Conservation (phyloP, 2,329 filamentous ascomycete species). For the Colletotrichum destructivum region DNA sequence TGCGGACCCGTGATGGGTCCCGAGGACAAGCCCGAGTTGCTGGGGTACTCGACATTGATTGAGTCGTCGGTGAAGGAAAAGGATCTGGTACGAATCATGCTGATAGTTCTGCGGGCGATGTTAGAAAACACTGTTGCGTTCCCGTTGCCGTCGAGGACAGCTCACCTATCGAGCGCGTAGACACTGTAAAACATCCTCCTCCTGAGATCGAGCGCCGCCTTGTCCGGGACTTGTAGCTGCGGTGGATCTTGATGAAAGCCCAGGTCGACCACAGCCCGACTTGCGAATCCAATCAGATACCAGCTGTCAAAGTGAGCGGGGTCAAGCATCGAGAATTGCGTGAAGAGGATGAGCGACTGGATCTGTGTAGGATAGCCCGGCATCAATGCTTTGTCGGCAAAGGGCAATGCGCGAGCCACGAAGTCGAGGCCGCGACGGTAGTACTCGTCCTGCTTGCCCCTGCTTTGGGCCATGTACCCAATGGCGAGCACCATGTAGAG, state of each 20-base stretch:
- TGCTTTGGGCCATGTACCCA: constrained; percentile 81
- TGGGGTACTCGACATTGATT: constrained; percentile 84
- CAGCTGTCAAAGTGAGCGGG: constrained; percentile 94
- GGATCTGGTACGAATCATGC: constrained; percentile 87
- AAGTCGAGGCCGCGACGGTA: constrained; percentile 71
- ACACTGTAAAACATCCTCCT: constrained; percentile 91
- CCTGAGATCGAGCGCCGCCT: constrained; percentile 80
- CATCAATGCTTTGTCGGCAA: constrained; percentile 86
- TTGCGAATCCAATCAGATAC: constrained; percentile 93
- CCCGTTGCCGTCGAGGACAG: not conserved
- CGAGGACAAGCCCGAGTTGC: constrained; percentile 59
- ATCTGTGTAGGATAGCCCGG: constrained; percentile 90
- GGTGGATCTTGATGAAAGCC: constrained; percentile 95
- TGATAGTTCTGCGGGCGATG: constrained; percentile 76
- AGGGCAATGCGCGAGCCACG: constrained; percentile 76
- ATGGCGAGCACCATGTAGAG: constrained; percentile 93
- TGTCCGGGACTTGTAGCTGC: constrained; percentile 76
- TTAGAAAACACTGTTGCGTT: constrained; percentile 11
- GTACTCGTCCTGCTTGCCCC: constrained; percentile 75
- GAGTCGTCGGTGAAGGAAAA: constrained; percentile 97
- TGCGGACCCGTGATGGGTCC: constrained; percentile 61
- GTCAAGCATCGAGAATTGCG: constrained; percentile 91
- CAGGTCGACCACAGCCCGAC: constrained; percentile 88
- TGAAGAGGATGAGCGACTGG: constrained; percentile 87
- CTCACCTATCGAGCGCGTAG: constrained; percentile 88